Evolutionary conservation across 2,329 filamentous ascomycete genomes (phyloP), one percentile per base, ranked within the genome.

Genomic region (Phoma sp.): DNA sequence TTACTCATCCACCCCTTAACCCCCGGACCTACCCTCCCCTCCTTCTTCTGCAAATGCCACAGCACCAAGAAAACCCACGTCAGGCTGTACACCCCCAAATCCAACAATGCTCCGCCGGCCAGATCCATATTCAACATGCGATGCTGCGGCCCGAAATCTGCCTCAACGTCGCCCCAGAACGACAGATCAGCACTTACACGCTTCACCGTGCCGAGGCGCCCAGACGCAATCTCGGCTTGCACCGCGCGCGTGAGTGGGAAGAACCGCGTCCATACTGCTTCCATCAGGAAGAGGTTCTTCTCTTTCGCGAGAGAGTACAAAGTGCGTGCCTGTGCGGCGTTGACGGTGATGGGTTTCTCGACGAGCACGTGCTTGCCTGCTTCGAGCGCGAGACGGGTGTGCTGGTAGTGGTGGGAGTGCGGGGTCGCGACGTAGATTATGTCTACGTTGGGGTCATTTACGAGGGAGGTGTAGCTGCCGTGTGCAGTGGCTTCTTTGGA

Each of bases 361-460:
- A 91, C 95, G 27, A 96, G 83, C 14, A 96, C 90, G 67, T 93
- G 83, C 80, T 96, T 96, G 66, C 90, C 89, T 4, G 89, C 89
- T 62, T 90, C 83, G 29, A 96, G 81, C 25, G 86, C 89, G 13
- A 96, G 82, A 84, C 91, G 90, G 58, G 86, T 83, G 75, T 96
- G 93, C 74, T 95, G 90, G 79, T 92, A 96, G 79, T 96, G 92
- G 74, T 96, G 91, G 65, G 89, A 91, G 79, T 96, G 91, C 11
- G 91, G 92, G 1, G 92, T 96, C 24, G 91, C 91, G 47, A 96
- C 85, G 75, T 96, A 96, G 77, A 96, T 78, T 65, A 95, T 91
- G 74, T 96, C 89, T 61, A 96, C 83, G 64, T 89, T 82, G 6
- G 86, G 78, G 72, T 96, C 90, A 32, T 82, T 81, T 22, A 93